Evolutionary conservation across 352 stramenopile genomes (phyloP).

Genomic region (Pythium phragmiticola): DNA sequence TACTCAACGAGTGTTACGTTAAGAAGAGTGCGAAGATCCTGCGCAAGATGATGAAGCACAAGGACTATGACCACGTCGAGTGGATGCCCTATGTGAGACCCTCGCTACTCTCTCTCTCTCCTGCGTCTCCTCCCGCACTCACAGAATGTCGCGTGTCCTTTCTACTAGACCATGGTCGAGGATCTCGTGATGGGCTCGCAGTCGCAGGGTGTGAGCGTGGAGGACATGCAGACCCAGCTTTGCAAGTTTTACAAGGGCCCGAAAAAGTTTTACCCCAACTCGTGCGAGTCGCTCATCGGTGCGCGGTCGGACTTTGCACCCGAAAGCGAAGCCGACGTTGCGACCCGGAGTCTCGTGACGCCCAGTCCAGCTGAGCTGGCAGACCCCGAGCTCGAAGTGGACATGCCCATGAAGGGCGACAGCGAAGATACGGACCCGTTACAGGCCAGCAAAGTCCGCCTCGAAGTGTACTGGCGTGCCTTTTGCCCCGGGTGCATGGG

Average conservation of each 20-base stretch:
- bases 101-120: background rate
- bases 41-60: slow-evolving; percentile 59
- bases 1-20: slow-evolving; percentile 61
- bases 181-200: slow-evolving; percentile 55
- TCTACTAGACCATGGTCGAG: slow-evolving; percentile 56
- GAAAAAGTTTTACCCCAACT: slow-evolving; percentile 56
- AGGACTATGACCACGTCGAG: slow-evolving; percentile 41
- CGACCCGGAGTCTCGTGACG: background rate
- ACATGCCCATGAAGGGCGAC: slow-evolving; percentile 30
- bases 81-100: slow-evolving; percentile 80
- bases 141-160: background rate
- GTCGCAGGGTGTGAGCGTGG: slow-evolving; percentile 55
- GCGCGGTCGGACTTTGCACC: slow-evolving; percentile 51
- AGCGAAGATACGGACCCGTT: slow-evolving; percentile 17
- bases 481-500: slow-evolving; percentile 78
- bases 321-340: slow-evolving; percentile 28
- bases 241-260: slow-evolving; percentile 69
- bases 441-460: slow-evolving; percentile 40
- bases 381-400: background rate
- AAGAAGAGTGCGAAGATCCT: slow-evolving; percentile 55
- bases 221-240: slow-evolving; percentile 55
- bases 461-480: slow-evolving; percentile 80
- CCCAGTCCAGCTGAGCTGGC: background rate
- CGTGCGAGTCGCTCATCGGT: slow-evolving; percentile 53
- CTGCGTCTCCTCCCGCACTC: background rate